Conservation (phyloP, 257 asterid species). For the Gardenia jasminoides region DNA sequence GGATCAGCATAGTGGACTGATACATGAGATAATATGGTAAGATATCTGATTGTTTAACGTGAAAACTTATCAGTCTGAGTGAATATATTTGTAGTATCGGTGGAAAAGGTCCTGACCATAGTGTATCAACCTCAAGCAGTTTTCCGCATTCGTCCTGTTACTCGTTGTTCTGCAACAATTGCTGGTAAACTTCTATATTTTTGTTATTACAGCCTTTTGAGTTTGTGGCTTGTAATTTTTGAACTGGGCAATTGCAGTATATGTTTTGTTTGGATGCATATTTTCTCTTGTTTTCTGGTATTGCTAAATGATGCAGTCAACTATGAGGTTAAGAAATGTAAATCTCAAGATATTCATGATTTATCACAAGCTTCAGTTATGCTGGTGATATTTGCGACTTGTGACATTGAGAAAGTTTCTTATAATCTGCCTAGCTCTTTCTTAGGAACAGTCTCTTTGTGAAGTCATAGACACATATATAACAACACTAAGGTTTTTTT, state of each 20-base stretch:
- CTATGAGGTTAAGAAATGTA: too few relatives aligned
- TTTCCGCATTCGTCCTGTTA: slow-evolving; percentile 89
- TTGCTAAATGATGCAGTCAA: too few relatives aligned
- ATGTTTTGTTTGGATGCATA: neutral
- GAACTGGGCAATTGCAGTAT: neutral
- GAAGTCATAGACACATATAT: too few relatives aligned
- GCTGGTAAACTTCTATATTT: slow-evolving; percentile 47
- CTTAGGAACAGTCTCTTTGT: too few relatives aligned
- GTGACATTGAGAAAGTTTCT: too few relatives aligned
- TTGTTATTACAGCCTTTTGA: slow-evolving; percentile 2
- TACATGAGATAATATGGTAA: neutral
- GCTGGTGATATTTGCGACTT: too few relatives aligned
- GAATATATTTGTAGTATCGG: slow-evolving; percentile 69
- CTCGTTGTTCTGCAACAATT: slow-evolving; percentile 95
- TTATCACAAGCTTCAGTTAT: too few relatives aligned
- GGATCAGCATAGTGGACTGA: neutral
- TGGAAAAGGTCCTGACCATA: slow-evolving; percentile 81
- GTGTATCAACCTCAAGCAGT: slow-evolving; percentile 97
- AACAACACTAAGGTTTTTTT: too few relatives aligned
- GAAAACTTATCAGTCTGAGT: neutral
- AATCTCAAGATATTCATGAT: too few relatives aligned
- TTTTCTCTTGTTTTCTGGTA: too few relatives aligned
- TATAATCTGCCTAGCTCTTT: too few relatives aligned
- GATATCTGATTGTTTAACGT: neutral
- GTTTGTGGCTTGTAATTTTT: neutral